Evolutionary conservation across 2,329 filamentous ascomycete species (phyloP), one percentile per base, ranked within the genome.

Genomic region (Alternaria alternata): DNA sequence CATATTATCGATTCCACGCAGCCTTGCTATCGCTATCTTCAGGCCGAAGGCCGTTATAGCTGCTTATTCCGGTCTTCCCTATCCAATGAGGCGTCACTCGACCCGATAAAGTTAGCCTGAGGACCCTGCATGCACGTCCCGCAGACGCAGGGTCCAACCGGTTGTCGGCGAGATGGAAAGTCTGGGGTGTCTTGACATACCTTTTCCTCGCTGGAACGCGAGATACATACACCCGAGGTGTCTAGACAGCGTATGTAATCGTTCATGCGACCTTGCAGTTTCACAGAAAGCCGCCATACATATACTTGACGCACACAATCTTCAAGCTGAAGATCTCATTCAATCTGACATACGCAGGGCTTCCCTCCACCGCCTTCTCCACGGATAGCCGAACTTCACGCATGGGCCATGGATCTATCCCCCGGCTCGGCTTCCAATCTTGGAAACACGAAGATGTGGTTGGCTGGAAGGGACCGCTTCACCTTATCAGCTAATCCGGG

Each of bases 51-150:
- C 46, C 46, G 46, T 36, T 49, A 12, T 8, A 49, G 30, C 46
- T 36, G 32, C 46, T 49, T 18, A n/a, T 49, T 38, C 20, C 46
- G 32, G 46, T 24, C 30, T 38, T 34, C 14, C 46, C 34, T 49
- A 24, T 49, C 30, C 46, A 49, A 38, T 49, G 8, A 49, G 51
- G 18, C 28, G 49, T 28, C 22, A 11, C 20, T 8, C 39, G 11
- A 9, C 7, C 39, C 39, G 14, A 53, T 22, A 14, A 8, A 28
- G 51, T 43, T 56, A 43, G 46, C 5, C 2, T 2, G 36, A 16
- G 41, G 56, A 47, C 57, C 57, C 57, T 59, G 57, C 51, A 59
- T 59, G 57, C 46, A 41, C 32, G 38, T 44, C 26, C 24, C 24
- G 46, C 36, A 46, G 26, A 51, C 43, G 30, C 38, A 59, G 52